These are phyloP conservation scores for Capsella bursapastoris DNA, from an alignment of 345 rosid genomes.

Conservation along the genomic window DNA sequence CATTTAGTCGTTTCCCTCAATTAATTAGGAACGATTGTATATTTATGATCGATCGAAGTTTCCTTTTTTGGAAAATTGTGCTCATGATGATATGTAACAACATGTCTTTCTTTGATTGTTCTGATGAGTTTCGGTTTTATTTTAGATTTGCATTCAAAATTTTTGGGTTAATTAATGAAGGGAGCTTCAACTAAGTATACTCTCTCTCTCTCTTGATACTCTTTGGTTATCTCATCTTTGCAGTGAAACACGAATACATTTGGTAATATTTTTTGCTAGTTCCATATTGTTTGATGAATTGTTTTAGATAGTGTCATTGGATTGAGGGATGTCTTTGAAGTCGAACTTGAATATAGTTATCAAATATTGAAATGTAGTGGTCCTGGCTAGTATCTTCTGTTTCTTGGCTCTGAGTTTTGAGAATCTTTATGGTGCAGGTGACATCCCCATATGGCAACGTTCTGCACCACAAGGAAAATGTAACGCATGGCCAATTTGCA, in stretches of 20 bases:
- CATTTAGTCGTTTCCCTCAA: neutral
- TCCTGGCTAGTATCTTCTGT: neutral
- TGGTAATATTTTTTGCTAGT: slow-evolving; percentile 7
- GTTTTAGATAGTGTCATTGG: slow-evolving; percentile 4
- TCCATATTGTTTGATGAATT: neutral
- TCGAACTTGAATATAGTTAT: neutral
- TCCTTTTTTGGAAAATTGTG: slow-evolving; percentile 8
- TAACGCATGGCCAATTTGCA: slow-evolving; percentile 82
- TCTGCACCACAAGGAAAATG: slow-evolving; percentile 68
- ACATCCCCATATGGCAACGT: slow-evolving; percentile 78
- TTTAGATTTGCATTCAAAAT: neutral
- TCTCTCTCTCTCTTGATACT: too few relatives aligned
- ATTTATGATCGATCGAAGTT: slow-evolving; percentile 4
- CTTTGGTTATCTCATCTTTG: neutral
- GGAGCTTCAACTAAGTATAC: neutral
- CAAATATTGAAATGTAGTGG: neutral
- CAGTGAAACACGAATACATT: neutral
- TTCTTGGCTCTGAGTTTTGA: slow-evolving; percentile 3
- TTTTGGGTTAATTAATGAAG: neutral
- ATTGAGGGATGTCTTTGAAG: neutral
- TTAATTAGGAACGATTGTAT: neutral
- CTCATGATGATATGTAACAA: neutral
- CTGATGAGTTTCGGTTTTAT: neutral
- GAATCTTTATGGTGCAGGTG: slow-evolving; percentile 50
- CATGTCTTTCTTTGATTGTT: slow-evolving; percentile 10